Percentiles rank a stretch among this genome's conserved stretches.
These are phyloP conservation scores for Botrytis porri DNA, from an alignment of 2,329 filamentous ascomycete species.

Conservation along the genomic window DNA sequence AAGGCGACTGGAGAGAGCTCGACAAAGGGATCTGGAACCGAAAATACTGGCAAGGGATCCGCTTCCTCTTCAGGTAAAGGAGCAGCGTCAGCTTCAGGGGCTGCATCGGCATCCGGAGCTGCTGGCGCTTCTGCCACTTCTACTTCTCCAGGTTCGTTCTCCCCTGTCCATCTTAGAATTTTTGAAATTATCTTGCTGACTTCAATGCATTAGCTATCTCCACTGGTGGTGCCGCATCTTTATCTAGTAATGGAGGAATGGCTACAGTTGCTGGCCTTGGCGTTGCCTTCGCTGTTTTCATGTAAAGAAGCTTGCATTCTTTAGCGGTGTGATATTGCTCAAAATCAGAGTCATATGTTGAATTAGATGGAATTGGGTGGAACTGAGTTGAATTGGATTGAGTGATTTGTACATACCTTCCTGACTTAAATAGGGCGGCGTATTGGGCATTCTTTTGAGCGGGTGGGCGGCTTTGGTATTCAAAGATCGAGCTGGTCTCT, in stretches of 20 bases:
- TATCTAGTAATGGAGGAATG: constrained; percentile 33
- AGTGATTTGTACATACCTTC: background rate
- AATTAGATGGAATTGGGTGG: background rate
- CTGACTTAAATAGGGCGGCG: background rate
- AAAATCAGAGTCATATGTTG: background rate
- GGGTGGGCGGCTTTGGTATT: background rate
- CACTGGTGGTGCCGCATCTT: constrained; percentile 25
- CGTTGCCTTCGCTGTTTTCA: constrained; percentile 36
- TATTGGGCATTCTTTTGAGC: background rate
- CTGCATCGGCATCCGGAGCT: constrained; percentile 1
- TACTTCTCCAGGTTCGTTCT: constrained; percentile 10
- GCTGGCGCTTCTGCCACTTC: constrained; percentile 17
- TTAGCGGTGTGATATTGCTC: background rate
- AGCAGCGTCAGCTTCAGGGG: background rate
- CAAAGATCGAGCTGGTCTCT: constrained; percentile 8
- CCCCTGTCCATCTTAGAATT: background rate
- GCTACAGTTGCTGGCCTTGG: constrained; percentile 35
- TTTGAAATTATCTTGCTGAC: background rate
- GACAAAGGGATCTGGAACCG: background rate
- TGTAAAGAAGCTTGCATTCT: constrained; percentile 26
- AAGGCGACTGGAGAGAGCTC: background rate
- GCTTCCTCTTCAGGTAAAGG: background rate
- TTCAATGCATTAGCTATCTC: constrained; percentile 13
- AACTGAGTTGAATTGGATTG: background rate
- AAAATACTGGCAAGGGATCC: background rate